Evolutionary conservation across 2,329 filamentous ascomycete species (phyloP).

Genomic region (Helotiales sp.): DNA sequence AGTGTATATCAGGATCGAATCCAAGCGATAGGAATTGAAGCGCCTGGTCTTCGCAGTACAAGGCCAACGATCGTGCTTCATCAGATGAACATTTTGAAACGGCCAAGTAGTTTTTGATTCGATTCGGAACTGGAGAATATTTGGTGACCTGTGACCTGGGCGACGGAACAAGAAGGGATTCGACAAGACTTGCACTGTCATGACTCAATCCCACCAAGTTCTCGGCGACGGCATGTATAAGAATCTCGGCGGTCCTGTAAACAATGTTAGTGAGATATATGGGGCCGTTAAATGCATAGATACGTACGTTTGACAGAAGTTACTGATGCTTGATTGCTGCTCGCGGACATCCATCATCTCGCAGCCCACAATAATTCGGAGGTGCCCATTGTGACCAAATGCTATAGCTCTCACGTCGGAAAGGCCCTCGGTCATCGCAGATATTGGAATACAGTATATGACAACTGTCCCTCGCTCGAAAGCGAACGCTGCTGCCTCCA

Average conservation of each 20-base stretch:
- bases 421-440: constrained; percentile 24
- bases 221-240: constrained; percentile 32
- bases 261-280: background rate
- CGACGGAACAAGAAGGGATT: constrained; percentile 43
- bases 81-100: constrained; percentile 45
- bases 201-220: constrained; percentile 36
- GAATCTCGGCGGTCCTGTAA: constrained; percentile 30
- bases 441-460: constrained; percentile 34
- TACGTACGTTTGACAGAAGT: constrained; percentile 35
- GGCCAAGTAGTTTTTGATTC: constrained; percentile 26
- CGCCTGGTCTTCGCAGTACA: constrained; percentile 44
- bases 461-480: constrained; percentile 34
- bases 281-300: background rate
- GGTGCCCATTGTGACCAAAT: constrained; percentile 22
- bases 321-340: constrained; percentile 28
- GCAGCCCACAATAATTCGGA: constrained; percentile 35
- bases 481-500: constrained; percentile 33
- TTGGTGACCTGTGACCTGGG: constrained; percentile 9
- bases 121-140: constrained; percentile 24
- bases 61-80: constrained; percentile 27
- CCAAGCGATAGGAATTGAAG: constrained; percentile 54
- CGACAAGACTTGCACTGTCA: constrained; percentile 45
- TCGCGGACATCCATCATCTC: constrained; percentile 32
- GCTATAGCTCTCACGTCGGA: constrained; percentile 32
- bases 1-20: constrained; percentile 54